phyloP scores from a whole-genome alignment of 2,329 filamentous ascomycete genomes.

The Myriosclerotinia curreyana region DNA sequence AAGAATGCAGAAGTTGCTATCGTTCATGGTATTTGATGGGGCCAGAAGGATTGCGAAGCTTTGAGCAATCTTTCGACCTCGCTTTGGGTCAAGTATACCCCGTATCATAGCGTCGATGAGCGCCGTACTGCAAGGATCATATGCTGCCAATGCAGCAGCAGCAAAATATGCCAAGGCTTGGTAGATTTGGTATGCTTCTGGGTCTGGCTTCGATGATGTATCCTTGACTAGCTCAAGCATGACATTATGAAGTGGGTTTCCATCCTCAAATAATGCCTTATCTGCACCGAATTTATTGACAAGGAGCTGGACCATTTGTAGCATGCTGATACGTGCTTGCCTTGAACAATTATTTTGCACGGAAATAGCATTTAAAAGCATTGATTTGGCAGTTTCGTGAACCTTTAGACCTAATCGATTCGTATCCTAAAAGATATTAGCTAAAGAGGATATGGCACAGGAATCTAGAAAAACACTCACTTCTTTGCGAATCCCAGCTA shows the following conservation, averaged over 20 bases:
- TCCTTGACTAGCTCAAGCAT: slow-evolving; percentile 25
- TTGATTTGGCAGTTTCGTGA: slow-evolving; percentile 29
- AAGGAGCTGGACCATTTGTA: slow-evolving; percentile 34
- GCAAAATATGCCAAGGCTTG: slow-evolving; percentile 35
- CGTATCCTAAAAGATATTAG: slow-evolving; percentile 26
- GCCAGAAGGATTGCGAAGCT: slow-evolving; percentile 35
- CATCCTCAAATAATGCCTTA: slow-evolving; percentile 18
- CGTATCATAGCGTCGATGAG: slow-evolving; percentile 33
- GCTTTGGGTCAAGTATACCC: slow-evolving; percentile 24
- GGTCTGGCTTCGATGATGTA: slow-evolving; percentile 11
- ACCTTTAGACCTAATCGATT: slow-evolving; percentile 24
- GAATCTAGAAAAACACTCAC: slow-evolving; percentile 23
- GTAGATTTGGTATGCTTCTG: slow-evolving; percentile 28
- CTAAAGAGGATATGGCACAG: not conserved
- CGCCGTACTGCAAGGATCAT: slow-evolving; percentile 25
- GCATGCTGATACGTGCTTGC: slow-evolving; percentile 29
- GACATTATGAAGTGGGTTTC: slow-evolving; percentile 22
- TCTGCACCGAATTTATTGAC: slow-evolving; percentile 37
- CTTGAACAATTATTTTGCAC: slow-evolving; percentile 22
- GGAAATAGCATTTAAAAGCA: slow-evolving; percentile 31
- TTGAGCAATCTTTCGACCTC: slow-evolving; percentile 32
- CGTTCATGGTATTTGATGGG: slow-evolving; percentile 33
- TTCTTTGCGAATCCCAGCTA: slow-evolving; percentile 32
- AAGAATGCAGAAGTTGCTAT: slow-evolving; percentile 36
- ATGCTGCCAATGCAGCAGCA: slow-evolving; percentile 32